Evolutionary conservation across 352 stramenopile genomes (phyloP).

Genomic region (Phytophthora ohioensis): DNA sequence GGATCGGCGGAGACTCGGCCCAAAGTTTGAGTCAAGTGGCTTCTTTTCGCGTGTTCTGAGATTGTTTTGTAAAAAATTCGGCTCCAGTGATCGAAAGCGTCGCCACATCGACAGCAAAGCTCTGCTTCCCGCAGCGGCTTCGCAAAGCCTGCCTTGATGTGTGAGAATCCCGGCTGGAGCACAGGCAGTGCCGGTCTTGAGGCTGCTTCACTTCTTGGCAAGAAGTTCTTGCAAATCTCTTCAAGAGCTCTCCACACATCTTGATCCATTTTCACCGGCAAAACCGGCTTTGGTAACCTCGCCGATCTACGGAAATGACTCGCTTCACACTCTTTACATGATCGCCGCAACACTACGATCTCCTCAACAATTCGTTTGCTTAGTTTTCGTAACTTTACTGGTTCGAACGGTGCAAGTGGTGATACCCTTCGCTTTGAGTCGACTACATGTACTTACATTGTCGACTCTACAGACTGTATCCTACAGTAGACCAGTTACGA

Average conservation of each 20-base stretch:
- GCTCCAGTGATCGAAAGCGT: constrained; percentile 37
- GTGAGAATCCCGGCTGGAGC: constrained; percentile 14
- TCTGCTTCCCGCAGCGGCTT: constrained; percentile 9
- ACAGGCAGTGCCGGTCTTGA: neutral
- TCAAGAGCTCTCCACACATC: constrained; percentile 22
- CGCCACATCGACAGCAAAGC: constrained; percentile 21
- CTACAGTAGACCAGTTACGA: too few species aligned
- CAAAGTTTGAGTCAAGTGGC: constrained; percentile 6
- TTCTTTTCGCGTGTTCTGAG: constrained; percentile 33
- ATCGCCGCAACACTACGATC: constrained; percentile 13
- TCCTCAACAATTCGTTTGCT: constrained; percentile 7
- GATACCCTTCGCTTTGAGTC: too few species aligned
- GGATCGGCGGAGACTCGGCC: constrained; percentile 19
- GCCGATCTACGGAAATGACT: neutral
- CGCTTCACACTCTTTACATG: neutral
- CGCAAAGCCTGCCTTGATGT: constrained; percentile 27
- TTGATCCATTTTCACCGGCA: constrained; percentile 26
- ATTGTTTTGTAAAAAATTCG: constrained; percentile 37
- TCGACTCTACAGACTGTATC: too few species aligned
- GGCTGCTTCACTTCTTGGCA: neutral
- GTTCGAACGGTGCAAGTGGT: constrained; percentile 1
- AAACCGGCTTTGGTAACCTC: constrained; percentile 12
- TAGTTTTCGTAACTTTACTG: neutral
- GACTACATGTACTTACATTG: neutral
- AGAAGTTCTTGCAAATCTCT: neutral